Evolutionary conservation across 2,329 filamentous ascomycete species (phyloP), one percentile per base, ranked within the genome.

Genomic region (Aspergillus bombycis): DNA sequence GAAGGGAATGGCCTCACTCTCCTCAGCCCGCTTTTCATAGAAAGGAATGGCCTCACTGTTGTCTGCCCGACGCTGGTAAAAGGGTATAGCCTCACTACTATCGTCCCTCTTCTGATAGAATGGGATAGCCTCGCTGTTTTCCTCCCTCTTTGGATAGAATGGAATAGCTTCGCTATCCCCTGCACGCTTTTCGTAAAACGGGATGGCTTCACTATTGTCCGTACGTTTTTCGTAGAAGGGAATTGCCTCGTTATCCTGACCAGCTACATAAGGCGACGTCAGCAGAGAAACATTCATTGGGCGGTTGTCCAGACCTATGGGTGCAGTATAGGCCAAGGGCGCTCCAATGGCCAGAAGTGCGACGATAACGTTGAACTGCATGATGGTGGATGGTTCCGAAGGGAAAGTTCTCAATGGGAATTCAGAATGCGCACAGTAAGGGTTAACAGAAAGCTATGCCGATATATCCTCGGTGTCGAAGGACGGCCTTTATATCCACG

Each of bases 141-240:
- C 34, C n/a, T 16, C 19, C 1, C 58, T 50, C 26, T 60, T 60
- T 1, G 58, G 58, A 30, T 60, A 60, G n/a, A 28, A 60, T 1
- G 58, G 57, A 26, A 54, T 60, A 14, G 57, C 57, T n/a, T 60
- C 57, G 28, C 32, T 53, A 16, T 43, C 14, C 16, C 21, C 48
- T 14, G 19, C 30, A 7, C 56, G 56, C 14, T 58, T 58, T 5
- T 23, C 32, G n/a, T 59, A 59, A 30, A 36, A 59, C 0, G 57
- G 58, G 28, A 57, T 57, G 3, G 55, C 55, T 4, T 57, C 55
- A 2, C n/a, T 26, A 10, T 45, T 19, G 2, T 57, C 38, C 12
- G 12, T 2, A 1, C 55, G 55, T 10, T 57, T 57, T 26, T 14
- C 2, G 23, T 50, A 58, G 41, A 43, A 58, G 4, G 55, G 56